Percentiles rank a stretch among this genome's conserved stretches.
phyloP scores from a whole-genome alignment of 306 rosid genomes.

The Prunus padus region DNA sequence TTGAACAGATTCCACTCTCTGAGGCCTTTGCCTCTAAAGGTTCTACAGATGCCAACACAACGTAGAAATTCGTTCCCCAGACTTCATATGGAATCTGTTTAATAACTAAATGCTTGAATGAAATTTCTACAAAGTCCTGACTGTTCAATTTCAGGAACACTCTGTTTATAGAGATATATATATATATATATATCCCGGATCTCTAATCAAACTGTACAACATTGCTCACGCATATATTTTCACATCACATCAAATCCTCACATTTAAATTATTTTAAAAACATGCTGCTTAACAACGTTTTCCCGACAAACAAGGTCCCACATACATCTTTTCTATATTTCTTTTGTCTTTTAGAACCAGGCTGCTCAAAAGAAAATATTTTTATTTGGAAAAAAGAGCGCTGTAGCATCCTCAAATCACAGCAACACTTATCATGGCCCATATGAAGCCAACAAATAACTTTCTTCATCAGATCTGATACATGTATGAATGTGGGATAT shows the following conservation, averaged over 20 bases:
- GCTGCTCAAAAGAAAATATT: not conserved
- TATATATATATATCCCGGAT: not conserved
- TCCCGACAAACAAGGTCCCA: not conserved
- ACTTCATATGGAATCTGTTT: not conserved
- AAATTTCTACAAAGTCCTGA: too few species aligned
- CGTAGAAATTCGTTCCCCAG: constrained; percentile 31
- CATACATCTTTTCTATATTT: not conserved
- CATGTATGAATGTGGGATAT: constrained; percentile 7
- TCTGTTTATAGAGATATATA: too few species aligned
- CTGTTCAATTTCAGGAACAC: not conserved
- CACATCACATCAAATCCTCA: not conserved
- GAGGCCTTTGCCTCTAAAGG: constrained; percentile 38
- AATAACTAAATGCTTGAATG: not conserved
- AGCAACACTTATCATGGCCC: not conserved
- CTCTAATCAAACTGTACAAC: not conserved
- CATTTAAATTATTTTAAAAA: not conserved
- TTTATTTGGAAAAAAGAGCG: not conserved
- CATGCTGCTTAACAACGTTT: not conserved
- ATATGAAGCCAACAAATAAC: constrained; percentile 11
- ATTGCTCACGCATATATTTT: not conserved
- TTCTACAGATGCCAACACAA: constrained; percentile 65
- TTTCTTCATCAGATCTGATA: constrained; percentile 47
- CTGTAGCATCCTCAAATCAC: not conserved
- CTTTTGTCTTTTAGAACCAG: not conserved
- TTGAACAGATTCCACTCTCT: constrained; percentile 32